These are phyloP conservation scores for Ophiocordyceps camponoti-leonardi DNA, from an alignment of 2,329 filamentous ascomycete genomes.

Conservation along the genomic window DNA sequence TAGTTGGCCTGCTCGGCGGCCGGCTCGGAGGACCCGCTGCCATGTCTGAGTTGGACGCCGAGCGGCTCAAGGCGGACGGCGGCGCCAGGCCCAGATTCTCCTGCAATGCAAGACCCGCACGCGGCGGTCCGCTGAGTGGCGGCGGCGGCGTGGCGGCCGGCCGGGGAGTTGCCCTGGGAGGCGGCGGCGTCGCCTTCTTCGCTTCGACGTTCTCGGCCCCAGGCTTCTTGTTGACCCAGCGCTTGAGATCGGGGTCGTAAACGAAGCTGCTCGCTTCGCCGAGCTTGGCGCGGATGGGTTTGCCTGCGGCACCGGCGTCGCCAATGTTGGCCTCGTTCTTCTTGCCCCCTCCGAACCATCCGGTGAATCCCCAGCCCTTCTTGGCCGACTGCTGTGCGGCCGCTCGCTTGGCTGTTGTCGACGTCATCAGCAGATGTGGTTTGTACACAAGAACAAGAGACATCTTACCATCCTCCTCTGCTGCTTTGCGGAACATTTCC, in stretches of 20 bases:
- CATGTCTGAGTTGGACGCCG: constrained; percentile 27
- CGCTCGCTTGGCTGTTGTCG: constrained; percentile 39
- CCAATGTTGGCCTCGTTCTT: constrained; percentile 24
- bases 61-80: constrained; percentile 25
- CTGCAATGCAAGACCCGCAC: constrained; percentile 11
- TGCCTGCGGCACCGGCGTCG: constrained; percentile 29
- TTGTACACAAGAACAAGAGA: background rate
- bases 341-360: constrained; percentile 69
- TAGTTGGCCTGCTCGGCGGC: constrained; percentile 55
- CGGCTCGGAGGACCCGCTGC: constrained; percentile 21
- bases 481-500: constrained; percentile 71
- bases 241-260: constrained; percentile 89
- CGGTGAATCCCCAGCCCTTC: constrained; percentile 64
- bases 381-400: constrained; percentile 29
- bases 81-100: constrained; percentile 19
- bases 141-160: constrained; percentile 37
- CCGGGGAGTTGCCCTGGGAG: constrained; percentile 44
- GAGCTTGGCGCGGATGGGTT: constrained; percentile 78
- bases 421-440: constrained; percentile 4
- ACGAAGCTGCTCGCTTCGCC: constrained; percentile 88
- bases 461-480: constrained; percentile 51
- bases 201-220: constrained; percentile 43
- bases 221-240: constrained; percentile 95
- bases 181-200: constrained; percentile 57
- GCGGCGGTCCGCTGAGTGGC: constrained; percentile 14